Evolutionary conservation across 495 filamentous ascomycete genomes (phyloP).

Genomic region (Penicillium samsonianum): DNA sequence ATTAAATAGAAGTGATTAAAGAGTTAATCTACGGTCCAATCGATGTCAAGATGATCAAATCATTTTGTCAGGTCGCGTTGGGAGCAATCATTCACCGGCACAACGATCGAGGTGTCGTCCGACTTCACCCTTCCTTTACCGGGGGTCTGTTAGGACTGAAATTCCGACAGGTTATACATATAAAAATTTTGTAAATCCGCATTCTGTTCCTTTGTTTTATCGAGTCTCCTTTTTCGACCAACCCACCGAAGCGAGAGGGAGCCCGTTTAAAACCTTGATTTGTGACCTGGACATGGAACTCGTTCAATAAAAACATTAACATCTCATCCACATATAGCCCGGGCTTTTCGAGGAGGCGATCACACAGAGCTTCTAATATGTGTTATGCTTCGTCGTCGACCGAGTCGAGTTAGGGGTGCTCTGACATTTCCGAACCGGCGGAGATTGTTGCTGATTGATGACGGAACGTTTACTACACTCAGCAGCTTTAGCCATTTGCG

Average conservation of each 20-base stretch:
- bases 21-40: no score
- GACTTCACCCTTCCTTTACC: no score
- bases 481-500: slow-evolving; percentile 7
- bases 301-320: slow-evolving; percentile 20
- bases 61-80: no score
- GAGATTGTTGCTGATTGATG: slow-evolving; percentile 7
- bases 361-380: slow-evolving; percentile 3
- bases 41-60: no score
- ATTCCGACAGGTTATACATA: slow-evolving; percentile 32
- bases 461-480: slow-evolving; percentile 5
- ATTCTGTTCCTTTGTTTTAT: slow-evolving; percentile 32
- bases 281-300: slow-evolving; percentile 12
- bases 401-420: slow-evolving; percentile 4
- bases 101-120: no score
- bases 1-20: no score
- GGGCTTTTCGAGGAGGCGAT: slow-evolving; percentile 8
- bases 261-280: slow-evolving; percentile 12
- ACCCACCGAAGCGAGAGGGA: slow-evolving; percentile 10
- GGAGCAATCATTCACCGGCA: no score
- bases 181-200: slow-evolving; percentile 39
- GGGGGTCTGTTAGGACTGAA: slow-evolving; percentile 14
- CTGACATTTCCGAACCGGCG: slow-evolving; percentile 5
- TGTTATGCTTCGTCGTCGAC: background rate
- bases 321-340: slow-evolving; percentile 25
- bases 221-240: slow-evolving; percentile 15